These are phyloP conservation scores for Mycena polygramma DNA, from an alignment of 768 basidiomycete genomes.

Conservation along the genomic window DNA sequence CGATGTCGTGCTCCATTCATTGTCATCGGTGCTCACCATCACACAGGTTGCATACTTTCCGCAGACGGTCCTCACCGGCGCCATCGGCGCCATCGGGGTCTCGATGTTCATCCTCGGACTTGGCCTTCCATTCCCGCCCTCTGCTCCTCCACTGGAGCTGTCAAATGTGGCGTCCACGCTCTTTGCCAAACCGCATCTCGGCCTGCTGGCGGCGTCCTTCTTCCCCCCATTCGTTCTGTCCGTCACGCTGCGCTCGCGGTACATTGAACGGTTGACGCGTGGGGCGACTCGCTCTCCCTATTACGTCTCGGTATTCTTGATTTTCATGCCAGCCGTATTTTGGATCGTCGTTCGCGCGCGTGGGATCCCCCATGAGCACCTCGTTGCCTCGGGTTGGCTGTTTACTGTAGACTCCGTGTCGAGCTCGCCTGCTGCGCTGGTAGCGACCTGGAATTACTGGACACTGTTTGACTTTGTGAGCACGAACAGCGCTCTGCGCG, in stretches of 20 bases:
- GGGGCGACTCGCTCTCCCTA: slow-evolving; percentile 37
- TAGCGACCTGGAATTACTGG: slow-evolving; percentile 44
- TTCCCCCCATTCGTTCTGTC: slow-evolving; percentile 40
- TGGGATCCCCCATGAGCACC: slow-evolving; percentile 8
- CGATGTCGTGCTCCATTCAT: background rate
- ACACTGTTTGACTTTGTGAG: slow-evolving; percentile 40
- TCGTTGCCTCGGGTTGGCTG: slow-evolving; percentile 38
- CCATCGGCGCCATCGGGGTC: slow-evolving; percentile 42
- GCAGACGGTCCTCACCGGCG: slow-evolving; percentile 42
- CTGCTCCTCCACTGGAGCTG: slow-evolving; percentile 30
- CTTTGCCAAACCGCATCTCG: slow-evolving; percentile 35
- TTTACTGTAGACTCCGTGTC: slow-evolving; percentile 36
- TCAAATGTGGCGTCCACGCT: slow-evolving; percentile 34
- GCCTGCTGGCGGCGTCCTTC: slow-evolving; percentile 39
- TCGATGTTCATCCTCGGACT: slow-evolving; percentile 41
- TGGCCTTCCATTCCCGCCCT: slow-evolving; percentile 21
- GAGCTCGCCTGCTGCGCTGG: slow-evolving; percentile 20
- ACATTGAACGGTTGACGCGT: slow-evolving; percentile 35
- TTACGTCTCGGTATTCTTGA: slow-evolving; percentile 39
- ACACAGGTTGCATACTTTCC: slow-evolving; percentile 44
- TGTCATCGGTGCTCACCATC: background rate
- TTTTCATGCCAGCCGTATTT: slow-evolving; percentile 36
- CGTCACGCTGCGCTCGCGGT: slow-evolving; percentile 34
- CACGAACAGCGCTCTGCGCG: background rate
- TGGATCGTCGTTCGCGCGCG: slow-evolving; percentile 35